Evolutionary conservation across 208 protist species (phyloP), one percentile per base, ranked within the genome.

Genomic region (Strigomonas culicis): DNA sequence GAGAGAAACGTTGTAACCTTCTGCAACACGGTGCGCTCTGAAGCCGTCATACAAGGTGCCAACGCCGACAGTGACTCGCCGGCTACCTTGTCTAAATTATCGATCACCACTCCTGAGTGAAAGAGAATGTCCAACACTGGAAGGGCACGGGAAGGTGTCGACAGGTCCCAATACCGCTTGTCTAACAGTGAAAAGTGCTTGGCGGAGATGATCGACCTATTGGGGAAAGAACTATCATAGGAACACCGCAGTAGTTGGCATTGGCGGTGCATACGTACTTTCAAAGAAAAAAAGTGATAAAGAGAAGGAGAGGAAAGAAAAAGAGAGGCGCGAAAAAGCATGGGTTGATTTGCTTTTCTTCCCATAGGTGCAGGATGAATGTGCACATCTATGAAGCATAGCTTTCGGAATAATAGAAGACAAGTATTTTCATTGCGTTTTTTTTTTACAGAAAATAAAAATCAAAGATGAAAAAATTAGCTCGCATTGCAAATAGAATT

Each of bases 241-340:
- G 24, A 36, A 24, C 58, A 19, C n/a, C n/a, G n/a, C n/a, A n/a
- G n/a, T n/a, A n/a, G n/a, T n/a, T n/a, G n/a, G n/a, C n/a, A n/a
- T n/a, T n/a, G n/a, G n/a, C n/a, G n/a, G n/a, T n/a, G n/a, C n/a
- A n/a, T n/a, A n/a, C n/a, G n/a, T n/a, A n/a, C n/a, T n/a, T n/a
- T n/a, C n/a, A 41, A 27, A 52, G 1, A 4, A 13, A 60, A 28
- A 27, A 21, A 24, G 43, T 32, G 41, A 63, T 19, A 15, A 44
- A 63, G 22, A 46, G 46, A 61, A 59, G 39, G 55, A 30, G 59
- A 68, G 57, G 27, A 68, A 3, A 74, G 52, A 46, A 53, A 47
- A 52, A 63, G n/a, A n/a, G n/a, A n/a, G n/a, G n/a, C n/a, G n/a
- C n/a, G n/a, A n/a, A n/a, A n/a, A n/a, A n/a, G n/a, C n/a, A n/a